Conservation (phyloP, 2,329 filamentous ascomycete species). For the Paraphaeosphaeria sporulosa region DNA sequence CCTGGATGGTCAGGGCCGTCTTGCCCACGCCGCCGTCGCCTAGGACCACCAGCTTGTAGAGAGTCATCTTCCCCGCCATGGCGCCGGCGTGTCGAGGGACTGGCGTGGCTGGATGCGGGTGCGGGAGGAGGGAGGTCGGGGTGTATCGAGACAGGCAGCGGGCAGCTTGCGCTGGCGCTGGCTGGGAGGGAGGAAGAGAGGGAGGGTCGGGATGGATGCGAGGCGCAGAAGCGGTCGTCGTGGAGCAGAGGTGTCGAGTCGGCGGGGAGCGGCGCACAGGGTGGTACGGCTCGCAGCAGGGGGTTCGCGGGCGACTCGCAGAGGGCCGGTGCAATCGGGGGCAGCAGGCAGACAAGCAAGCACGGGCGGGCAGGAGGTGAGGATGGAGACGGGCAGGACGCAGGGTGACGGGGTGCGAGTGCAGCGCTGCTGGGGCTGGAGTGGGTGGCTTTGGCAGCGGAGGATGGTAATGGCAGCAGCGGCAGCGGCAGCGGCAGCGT, state of each 20-base stretch:
- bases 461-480: not conserved
- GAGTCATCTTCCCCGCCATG: constrained; percentile 93
- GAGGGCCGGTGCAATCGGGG: not conserved
- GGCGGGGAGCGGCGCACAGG: constrained; percentile 17
- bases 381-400: not conserved
- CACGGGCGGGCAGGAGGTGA: not conserved
- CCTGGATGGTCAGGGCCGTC: constrained; percentile 89
- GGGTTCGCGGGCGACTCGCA: not conserved
- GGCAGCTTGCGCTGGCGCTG: constrained; percentile 15
- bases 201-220: not conserved
- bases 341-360: not conserved
- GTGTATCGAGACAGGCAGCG: constrained; percentile 6
- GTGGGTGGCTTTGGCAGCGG: not conserved
- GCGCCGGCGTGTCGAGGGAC: constrained; percentile 32
- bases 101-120: not conserved
- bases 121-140: constrained; percentile 11
- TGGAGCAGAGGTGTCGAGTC: constrained; percentile 12
- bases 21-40: constrained; percentile 95
- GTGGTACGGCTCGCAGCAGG: constrained; percentile 6
- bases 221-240: not conserved
- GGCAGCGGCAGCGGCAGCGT: not conserved
- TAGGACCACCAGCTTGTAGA: constrained; percentile 95
- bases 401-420: not conserved
- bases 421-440: not conserved
- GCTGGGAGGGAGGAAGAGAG: constrained; percentile 2